phyloP scores from a whole-genome alignment of 1,139 yeast genomes.

The Zygoascus meyerae region DNA sequence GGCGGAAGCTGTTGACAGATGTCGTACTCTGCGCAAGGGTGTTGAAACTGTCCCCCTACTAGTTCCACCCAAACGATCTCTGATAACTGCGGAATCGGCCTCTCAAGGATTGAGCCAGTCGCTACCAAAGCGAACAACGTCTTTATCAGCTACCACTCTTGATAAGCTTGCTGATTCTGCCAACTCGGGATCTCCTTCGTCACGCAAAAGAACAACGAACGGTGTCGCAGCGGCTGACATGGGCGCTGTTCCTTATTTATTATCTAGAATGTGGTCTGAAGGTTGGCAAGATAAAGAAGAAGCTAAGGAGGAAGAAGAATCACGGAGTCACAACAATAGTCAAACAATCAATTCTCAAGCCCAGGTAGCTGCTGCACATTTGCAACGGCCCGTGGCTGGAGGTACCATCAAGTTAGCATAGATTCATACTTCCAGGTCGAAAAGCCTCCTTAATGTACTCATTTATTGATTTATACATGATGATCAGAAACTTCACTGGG shows the following conservation, averaged over 20 bases:
- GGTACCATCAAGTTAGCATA: conserved; percentile 19
- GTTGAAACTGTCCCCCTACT: conserved; percentile 10
- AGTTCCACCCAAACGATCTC: conserved; percentile 5
- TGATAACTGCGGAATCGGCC: conserved; percentile 4
- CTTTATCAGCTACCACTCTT: conserved; percentile 14
- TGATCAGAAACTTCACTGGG: conserved; percentile 33
- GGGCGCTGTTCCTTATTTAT: conserved; percentile 17
- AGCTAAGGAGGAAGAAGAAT: conserved; percentile 10
- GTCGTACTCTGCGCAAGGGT: conserved; percentile 17
- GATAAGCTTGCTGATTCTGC: conserved; percentile 5
- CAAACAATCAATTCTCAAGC: conserved; percentile 20
- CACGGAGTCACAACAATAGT: conserved; percentile 2
- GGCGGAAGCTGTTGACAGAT: conserved; percentile 52
- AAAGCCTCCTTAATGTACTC: background rate
- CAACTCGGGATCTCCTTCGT: background rate
- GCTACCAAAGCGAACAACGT: conserved; percentile 4
- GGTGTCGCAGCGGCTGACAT: conserved; percentile 18
- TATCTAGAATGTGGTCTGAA: conserved; percentile 21
- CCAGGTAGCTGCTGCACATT: conserved; percentile 21
- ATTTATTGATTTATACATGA: background rate
- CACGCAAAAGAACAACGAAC: conserved; percentile 13
- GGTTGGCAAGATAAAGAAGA: conserved; percentile 22
- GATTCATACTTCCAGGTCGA: background rate
- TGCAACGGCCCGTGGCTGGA: conserved; percentile 28
- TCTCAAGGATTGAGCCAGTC: conserved; percentile 5